Conservation (phyloP, 1,139 yeast species). For the Schizosaccharomyces versatilis region DNA sequence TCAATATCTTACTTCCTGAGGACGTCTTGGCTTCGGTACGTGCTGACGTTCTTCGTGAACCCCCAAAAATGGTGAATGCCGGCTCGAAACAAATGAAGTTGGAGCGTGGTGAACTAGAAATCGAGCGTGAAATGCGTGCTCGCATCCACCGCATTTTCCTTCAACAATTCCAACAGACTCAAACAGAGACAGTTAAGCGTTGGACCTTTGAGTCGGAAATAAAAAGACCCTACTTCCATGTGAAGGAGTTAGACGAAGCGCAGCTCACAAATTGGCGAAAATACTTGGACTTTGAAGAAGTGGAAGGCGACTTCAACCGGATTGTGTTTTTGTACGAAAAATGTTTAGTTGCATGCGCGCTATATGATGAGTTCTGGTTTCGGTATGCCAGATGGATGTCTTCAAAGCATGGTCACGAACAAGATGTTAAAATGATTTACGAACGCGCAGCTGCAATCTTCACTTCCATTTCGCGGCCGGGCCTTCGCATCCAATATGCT, state of each 20-base stretch:
- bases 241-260: constrained; percentile 23
- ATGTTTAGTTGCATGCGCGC: constrained; percentile 23
- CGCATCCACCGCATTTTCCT: constrained; percentile 17
- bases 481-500: constrained; percentile 20
- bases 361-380: constrained; percentile 39
- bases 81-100: constrained; percentile 12
- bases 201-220: constrained; percentile 40
- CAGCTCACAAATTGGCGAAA: constrained; percentile 37
- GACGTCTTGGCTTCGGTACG: constrained; percentile 16
- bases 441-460: constrained; percentile 18
- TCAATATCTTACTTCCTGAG: constrained; percentile 15
- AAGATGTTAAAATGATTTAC: constrained; percentile 17
- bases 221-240: constrained; percentile 31
- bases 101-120: constrained; percentile 14
- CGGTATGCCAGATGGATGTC: constrained; percentile 30
- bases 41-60: constrained; percentile 14
- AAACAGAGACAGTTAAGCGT: constrained; percentile 36
- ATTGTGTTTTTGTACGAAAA: constrained; percentile 33
- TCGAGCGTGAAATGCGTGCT: constrained; percentile 17
- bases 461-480: constrained; percentile 19
- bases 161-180: constrained; percentile 39
- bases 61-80: constrained; percentile 13
- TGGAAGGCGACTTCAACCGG: constrained; percentile 17
- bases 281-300: constrained; percentile 37
- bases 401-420: constrained; percentile 13